phyloP scores from a whole-genome alignment of 441 rosid genomes.

The Euphorbia corollata region DNA sequence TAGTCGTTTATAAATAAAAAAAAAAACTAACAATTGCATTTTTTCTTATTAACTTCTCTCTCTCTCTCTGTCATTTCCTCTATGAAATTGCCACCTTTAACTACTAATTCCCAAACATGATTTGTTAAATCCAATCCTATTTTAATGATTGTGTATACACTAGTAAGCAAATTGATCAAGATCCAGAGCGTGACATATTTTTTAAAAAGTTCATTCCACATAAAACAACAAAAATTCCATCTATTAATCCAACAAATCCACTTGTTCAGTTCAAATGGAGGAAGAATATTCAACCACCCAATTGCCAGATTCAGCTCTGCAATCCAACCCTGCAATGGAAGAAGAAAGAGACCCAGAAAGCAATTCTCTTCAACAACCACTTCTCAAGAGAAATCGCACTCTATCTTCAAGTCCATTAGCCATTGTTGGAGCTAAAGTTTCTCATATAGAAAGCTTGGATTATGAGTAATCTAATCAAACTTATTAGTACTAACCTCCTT shows the following conservation, averaged over 20 bases:
- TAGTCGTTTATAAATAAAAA: neutral
- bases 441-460: conserved; percentile 80
- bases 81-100: neutral
- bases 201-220: neutral
- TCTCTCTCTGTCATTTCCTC: neutral
- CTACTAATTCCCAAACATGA: neutral
- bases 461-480: conserved; percentile 50
- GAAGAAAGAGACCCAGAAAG: conserved; percentile 62
- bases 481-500: neutral
- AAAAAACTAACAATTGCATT: neutral
- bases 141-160: neutral
- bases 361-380: conserved; percentile 55
- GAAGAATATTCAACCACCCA: conserved; percentile 33
- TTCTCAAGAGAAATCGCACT: conserved; percentile 62
- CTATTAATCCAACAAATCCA: conserved; percentile 5
- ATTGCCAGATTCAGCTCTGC: conserved; percentile 23
- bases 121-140: neutral
- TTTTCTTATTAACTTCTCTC: neutral
- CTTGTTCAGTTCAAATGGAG: conserved; percentile 35
- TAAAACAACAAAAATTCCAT: neutral
- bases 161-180: neutral
- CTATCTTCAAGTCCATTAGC: conserved; percentile 73
- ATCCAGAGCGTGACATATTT: neutral
- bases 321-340: conserved; percentile 23
- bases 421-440: conserved; percentile 76